Evolutionary conservation across 2,329 filamentous ascomycete species (phyloP), one percentile per base, ranked within the genome.

Genomic region (Thermoascus crustaceus): DNA sequence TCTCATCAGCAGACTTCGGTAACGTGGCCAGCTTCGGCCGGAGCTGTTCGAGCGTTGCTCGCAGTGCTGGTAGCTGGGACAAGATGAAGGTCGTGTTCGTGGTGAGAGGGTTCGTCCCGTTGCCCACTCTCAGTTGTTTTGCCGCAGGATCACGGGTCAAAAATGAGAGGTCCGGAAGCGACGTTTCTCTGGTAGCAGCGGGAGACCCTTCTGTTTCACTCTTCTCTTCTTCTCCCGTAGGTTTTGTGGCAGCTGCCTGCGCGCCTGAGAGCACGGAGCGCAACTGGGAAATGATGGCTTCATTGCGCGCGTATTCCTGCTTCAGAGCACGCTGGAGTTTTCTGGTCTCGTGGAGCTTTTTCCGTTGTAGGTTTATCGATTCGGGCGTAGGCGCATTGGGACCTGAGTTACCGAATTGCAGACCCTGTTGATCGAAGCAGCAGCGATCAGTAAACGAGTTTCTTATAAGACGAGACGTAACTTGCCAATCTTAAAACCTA

Each of bases 21-120:
- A 76, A 43, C 4, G 59, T 56, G 4, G 60, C 58, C 18, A 93
- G 63, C 40, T 80, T 77, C 0, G 83, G 78, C 42, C 79, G 68
- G 22, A 94, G 66, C 8, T 74, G 71, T 7, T 76, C 69, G 32
- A 94, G 67, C 5, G 93, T 68, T 5, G 76, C 67, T 39, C 84
- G 78, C 30, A 98, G 68, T 1, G 85, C 78, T 18, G 86, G 85
- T 13, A 95, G 69, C 55, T 96, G 89, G 2, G 82, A 83, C 13
- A 93, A 71, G 1, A 85, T 79, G 57, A 95, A 94, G 18, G 67
- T 70, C 9, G 72, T 69, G 37, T 64, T 68, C 35, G 63, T 70
- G 41, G 63, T 68, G 39, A 63, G 53, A 27, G 52, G 58, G 18
- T 52, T 61, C 38, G 44, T 53, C 38, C 50, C 54, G 43, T 58